Evolutionary conservation across 306 rosid species (phyloP), one percentile per base, ranked within the genome.

Genomic region (Glycine soja): DNA sequence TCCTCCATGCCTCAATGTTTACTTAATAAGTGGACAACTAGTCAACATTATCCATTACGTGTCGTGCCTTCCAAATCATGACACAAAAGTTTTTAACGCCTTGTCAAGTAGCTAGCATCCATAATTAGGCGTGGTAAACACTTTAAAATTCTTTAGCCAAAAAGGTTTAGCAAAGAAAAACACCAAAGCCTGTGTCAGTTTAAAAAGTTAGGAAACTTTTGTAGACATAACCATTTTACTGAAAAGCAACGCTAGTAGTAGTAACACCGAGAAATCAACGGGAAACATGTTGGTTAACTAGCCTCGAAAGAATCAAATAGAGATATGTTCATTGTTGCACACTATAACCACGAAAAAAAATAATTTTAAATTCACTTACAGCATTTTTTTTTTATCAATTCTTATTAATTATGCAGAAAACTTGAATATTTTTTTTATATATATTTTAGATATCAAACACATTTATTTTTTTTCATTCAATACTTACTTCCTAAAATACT

Each of bases 181-280:
- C 52, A 48, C 63, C 40, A 52, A 36, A 85, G 32, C 76, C 67
- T 62, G 63, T 24, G 93, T 80, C 93, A 88, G 15, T 77, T 64
- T 68, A 89, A 84, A 85, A 84, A 85, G 76, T 85, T 80, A 87
- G 80, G 82, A 79, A 79, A 61, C 78, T 78, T 88, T 87, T 76
- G 70, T 75, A 85, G 79, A 62, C 70, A 74, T 50, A 64, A 48
- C 72, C 77, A 78, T 66, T 76, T 11, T 76, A 81, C 64, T 10
- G 42, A 40, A 77, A 76, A 71, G 73, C 75, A 54, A 77, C 54
- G 10, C 36, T 16, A 46, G 54, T 45, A 18, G 54, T 16, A 46
- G 72, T 66, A 48, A 19, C 32, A 66, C 50, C 48, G 40, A 68
- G 81, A 68, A 32, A 79, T 50, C 15, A 68, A 80, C 15, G 61